A percentile compares a stretch with the other conserved stretches of the same genome.
phyloP scores from a whole-genome alignment of 768 basidiomycete species.

The Dictyophora rubrovolvata region DNA sequence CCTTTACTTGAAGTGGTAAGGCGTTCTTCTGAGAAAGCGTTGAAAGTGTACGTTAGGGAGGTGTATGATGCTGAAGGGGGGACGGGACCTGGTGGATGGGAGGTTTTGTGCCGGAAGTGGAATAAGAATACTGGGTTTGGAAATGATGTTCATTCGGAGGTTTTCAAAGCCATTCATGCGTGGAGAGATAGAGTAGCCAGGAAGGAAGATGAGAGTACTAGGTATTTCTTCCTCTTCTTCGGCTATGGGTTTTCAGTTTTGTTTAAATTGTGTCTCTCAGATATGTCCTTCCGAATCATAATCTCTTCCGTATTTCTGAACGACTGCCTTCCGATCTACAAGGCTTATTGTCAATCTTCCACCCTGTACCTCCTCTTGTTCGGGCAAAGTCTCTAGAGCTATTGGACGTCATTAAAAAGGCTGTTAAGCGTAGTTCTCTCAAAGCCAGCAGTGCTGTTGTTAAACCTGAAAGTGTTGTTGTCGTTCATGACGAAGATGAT shows the following conservation, averaged over 20 bases:
- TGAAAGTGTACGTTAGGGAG: slow-evolving; percentile 61
- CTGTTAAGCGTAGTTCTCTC: slow-evolving; percentile 25
- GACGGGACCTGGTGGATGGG: slow-evolving; percentile 65
- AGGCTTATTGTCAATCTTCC: slow-evolving; percentile 49
- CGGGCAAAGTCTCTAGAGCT: slow-evolving; percentile 54
- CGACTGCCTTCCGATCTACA: slow-evolving; percentile 56
- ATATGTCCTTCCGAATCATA: slow-evolving; percentile 68
- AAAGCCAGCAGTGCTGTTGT: slow-evolving; percentile 16
- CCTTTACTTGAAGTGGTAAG: slow-evolving; percentile 56
- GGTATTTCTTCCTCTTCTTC: slow-evolving; percentile 29
- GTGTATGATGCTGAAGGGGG: slow-evolving; percentile 58
- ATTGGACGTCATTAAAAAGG: slow-evolving; percentile 46
- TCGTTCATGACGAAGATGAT: background rate
- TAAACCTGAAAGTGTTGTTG: slow-evolving; percentile 9
- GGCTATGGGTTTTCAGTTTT: background rate
- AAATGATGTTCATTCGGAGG: slow-evolving; percentile 39
- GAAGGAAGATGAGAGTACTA: slow-evolving; percentile 77
- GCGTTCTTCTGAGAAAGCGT: slow-evolving; percentile 66
- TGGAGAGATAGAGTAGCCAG: slow-evolving; percentile 79
- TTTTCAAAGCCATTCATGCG: slow-evolving; percentile 63
- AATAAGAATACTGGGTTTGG: slow-evolving; percentile 48
- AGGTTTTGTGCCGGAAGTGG: slow-evolving; percentile 70
- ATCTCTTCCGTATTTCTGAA: slow-evolving; percentile 65
- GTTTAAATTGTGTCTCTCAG: slow-evolving; percentile 22
- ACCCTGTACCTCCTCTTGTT: slow-evolving; percentile 51